Conservation (phyloP, 2,329 filamentous ascomycete genomes). For the Aquanectria penicillioides region DNA sequence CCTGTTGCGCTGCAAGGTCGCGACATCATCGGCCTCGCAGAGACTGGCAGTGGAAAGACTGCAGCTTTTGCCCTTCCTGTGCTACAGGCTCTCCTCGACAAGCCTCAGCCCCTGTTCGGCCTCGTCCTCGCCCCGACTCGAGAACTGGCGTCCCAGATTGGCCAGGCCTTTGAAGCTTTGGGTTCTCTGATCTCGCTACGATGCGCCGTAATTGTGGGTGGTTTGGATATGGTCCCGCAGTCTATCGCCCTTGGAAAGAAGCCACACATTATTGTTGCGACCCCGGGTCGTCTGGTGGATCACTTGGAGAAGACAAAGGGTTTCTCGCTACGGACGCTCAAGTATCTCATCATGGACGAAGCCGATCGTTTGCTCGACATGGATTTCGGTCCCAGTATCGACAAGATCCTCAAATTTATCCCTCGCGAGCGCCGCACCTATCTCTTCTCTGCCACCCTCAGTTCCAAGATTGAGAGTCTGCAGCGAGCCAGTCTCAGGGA, state of each 20-base stretch:
- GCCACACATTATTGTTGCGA: slow-evolving; percentile 93
- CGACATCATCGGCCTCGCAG: slow-evolving; percentile 92
- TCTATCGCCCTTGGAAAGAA: slow-evolving; percentile 93
- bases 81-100: slow-evolving; percentile 87
- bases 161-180: slow-evolving; percentile 86
- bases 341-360: slow-evolving; percentile 95
- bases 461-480: slow-evolving; percentile 89
- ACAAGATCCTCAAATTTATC: slow-evolving; percentile 92
- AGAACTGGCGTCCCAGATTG: slow-evolving; percentile 92
- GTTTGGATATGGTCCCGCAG: slow-evolving; percentile 95
- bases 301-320: slow-evolving; percentile 98
- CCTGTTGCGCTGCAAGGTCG: slow-evolving; percentile 81
- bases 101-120: slow-evolving; percentile 86
- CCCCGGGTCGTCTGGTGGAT: slow-evolving; percentile 87
- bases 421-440: slow-evolving; percentile 82
- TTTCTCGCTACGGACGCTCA: slow-evolving; percentile 83
- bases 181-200: slow-evolving; percentile 89
- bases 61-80: slow-evolving; percentile 95
- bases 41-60: slow-evolving; percentile 96
- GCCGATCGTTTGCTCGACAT: slow-evolving; percentile 92
- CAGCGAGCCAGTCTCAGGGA: slow-evolving; percentile 90
- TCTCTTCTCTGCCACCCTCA: slow-evolving; percentile 95
- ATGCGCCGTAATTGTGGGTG: slow-evolving; percentile 87
- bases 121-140: slow-evolving; percentile 92
- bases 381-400: slow-evolving; percentile 91